Base-by-base conservation (phyloP, 2,329 filamentous ascomycete genomes). In the Samsoniella hepiali region DNA sequence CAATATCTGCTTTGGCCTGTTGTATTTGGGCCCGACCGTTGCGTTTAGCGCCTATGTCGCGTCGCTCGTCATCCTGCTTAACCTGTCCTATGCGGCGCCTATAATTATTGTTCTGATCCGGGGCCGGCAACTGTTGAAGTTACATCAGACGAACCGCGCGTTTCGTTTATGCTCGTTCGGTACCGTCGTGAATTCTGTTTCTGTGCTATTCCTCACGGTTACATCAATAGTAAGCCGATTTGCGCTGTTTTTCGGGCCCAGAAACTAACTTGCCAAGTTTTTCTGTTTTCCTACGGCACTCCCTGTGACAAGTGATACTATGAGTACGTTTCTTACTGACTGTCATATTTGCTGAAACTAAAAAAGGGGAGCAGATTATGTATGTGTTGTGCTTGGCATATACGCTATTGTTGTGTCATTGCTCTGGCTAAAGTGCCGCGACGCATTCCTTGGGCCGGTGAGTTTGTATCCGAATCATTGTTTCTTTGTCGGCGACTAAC, bases 21-120 rank as follows among this genome's bases (percentile, higher is more conserved):
- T 82, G 5, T 82, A 81, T 62, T 72, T 81, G 0, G 79, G 78
- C 1, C 79, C 78, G 1, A 74, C 74, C 15, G 79, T 80, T 11
- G 79, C 80, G 1, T 82, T 82, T 56, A 78, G 76, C 58, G 79
- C 79, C 7, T 79, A 81, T 64, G 74, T 79, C 0, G 76, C 79
- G 4, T 77, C 74, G 29, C 78, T 75, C 66, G 81, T 79, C 15
- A 75, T 81, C 13, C 76, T 81, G 51, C 73, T 81, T 1, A 80
- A 80, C 63, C 69, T 81, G 1, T 80, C 79, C 1, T 81, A 80
- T 38, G 77, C 74, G 7, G 71, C 79, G 9, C 79, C 79, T 1
- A 72, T 81, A 27, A 69, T 78, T 1, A 72, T 70, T 7, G 68
- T 78, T 3, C 70, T 78, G 6, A 50, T 77, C 5, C 72, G 77